Base-by-base conservation (phyloP, 352 stramenopile species). In the Peronosclerospora sorghi region DNA sequence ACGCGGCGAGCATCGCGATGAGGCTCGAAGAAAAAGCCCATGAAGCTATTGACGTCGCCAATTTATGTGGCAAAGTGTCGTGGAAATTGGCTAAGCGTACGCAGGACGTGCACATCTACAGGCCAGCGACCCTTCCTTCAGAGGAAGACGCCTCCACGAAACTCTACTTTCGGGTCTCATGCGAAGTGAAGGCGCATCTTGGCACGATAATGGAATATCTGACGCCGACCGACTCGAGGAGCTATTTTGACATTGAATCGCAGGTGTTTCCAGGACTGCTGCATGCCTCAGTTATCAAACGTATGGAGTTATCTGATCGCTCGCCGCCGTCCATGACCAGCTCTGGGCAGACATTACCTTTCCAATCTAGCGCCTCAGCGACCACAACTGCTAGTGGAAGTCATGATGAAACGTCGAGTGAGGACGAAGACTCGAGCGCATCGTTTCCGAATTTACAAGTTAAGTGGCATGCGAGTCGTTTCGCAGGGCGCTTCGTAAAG, bases 391-490 rank as follows among this genome's bases (percentile, higher is more conserved):
- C 41, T 4, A 50, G 65, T 48, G 44, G 53, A 2, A 68, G 56
- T 48, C 54, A 65, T 29, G 59, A 66, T 8, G 73, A 75, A 20
- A 59, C 48, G 14, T 74, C 68, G 8, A 75, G 55, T 37, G 45
- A 59, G 18, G 62, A 74, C 30, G 70, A 83, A 30, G 64, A 68
- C 7, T 39, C 37, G 3, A 41, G 45, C 19, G 61, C 62, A 21
- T 65, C 58, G 24, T 84, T 87, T 27, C 80, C 77, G 9, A 68
- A 80, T 13, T 56, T 89, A 23, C 67, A 83, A 41, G 72, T 92
- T 36, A 92, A 92, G 48, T 92, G 80, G 80, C 80, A 90, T 50
- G 80, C 77, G 32, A 87, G 73, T 54, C 73, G 77, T 14, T 86
- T 92, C 27, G 77, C 77, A 2, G 78, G 77, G 0, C 69, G 77